A percentile compares a stretch with the other conserved stretches of the same genome.
phyloP scores from a whole-genome alignment of 257 asterid genomes.

The Fraxinus excelsior region DNA sequence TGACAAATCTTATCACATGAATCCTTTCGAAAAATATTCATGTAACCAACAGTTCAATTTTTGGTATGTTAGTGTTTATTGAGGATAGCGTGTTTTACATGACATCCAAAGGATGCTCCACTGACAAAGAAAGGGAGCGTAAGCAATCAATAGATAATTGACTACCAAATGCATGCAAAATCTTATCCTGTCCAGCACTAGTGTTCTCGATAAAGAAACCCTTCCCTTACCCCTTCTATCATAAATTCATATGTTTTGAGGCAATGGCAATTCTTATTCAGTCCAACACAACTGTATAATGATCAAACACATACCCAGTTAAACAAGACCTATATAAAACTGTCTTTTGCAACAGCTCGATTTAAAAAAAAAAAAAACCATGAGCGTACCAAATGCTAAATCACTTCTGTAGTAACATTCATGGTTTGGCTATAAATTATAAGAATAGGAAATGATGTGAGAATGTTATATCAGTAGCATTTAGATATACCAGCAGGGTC shows the following conservation, averaged over 20 bases:
- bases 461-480: not conserved
- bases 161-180: not conserved
- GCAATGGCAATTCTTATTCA: not conserved
- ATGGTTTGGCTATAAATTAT: not conserved
- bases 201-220: not conserved
- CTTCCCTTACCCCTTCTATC: not conserved
- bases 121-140: not conserved
- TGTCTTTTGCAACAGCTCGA: conserved; percentile 4
- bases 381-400: conserved; percentile 18
- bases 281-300: not conserved
- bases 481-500: conserved; percentile 78
- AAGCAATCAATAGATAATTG: not conserved
- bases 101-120: not conserved
- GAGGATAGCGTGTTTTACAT: not conserved
- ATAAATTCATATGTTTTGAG: not conserved
- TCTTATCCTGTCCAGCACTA: not conserved
- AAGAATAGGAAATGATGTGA: not conserved
- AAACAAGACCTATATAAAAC: not conserved
- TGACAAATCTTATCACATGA: not conserved
- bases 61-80: not conserved
- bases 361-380: conserved; percentile 3
- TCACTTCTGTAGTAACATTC: not conserved
- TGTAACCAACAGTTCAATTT: not conserved
- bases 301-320: not conserved
- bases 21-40: not conserved